Evolutionary conservation across 371 early-diverging fungal genomes (phyloP).

Genomic region (Polyrhizophydium stewartii): DNA sequence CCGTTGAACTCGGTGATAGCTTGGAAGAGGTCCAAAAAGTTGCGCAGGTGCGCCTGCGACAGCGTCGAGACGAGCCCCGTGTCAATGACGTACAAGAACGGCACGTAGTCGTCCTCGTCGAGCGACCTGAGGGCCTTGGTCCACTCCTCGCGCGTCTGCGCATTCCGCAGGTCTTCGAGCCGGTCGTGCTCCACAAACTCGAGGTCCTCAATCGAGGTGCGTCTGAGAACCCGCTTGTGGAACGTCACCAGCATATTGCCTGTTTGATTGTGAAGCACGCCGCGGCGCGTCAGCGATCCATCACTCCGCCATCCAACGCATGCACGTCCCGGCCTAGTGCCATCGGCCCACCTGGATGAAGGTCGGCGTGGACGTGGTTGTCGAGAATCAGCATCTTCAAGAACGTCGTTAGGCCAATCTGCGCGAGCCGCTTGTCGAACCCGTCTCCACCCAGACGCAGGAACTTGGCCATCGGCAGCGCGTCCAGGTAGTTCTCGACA

Average conservation of each 20-base stretch:
- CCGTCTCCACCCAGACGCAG: slow-evolving; percentile 43
- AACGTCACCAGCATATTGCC: slow-evolving; percentile 92
- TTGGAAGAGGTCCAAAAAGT: slow-evolving; percentile 86
- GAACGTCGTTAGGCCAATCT: slow-evolving; percentile 60
- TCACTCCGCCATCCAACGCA: too few relatives aligned
- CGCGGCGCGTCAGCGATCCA: too few relatives aligned
- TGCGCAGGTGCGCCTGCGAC: slow-evolving; percentile 63
- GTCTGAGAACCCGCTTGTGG: slow-evolving; percentile 48
- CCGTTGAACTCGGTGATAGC: slow-evolving; percentile 87
- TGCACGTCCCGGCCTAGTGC: too few relatives aligned
- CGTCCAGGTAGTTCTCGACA: slow-evolving; percentile 79
- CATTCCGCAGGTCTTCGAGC: slow-evolving; percentile 5
- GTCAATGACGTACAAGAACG: slow-evolving; percentile 82
- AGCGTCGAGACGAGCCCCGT: slow-evolving; percentile 83
- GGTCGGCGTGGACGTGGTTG: slow-evolving; percentile 92
- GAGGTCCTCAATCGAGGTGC: slow-evolving; percentile 23
- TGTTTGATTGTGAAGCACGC: background rate
- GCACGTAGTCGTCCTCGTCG: slow-evolving; percentile 60
- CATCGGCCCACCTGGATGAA: slow-evolving; percentile 74
- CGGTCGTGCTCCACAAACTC: slow-evolving; percentile 3
- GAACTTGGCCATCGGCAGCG: slow-evolving; percentile 69
- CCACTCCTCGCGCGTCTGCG: slow-evolving; percentile 7
- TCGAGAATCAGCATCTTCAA: slow-evolving; percentile 83
- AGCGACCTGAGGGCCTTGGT: slow-evolving; percentile 11
- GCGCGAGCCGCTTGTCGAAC: slow-evolving; percentile 47